A percentile compares a stretch with the other conserved stretches of the same genome.
Conservation (phyloP, 257 asterid genomes). For the Solanum chilense region DNA sequence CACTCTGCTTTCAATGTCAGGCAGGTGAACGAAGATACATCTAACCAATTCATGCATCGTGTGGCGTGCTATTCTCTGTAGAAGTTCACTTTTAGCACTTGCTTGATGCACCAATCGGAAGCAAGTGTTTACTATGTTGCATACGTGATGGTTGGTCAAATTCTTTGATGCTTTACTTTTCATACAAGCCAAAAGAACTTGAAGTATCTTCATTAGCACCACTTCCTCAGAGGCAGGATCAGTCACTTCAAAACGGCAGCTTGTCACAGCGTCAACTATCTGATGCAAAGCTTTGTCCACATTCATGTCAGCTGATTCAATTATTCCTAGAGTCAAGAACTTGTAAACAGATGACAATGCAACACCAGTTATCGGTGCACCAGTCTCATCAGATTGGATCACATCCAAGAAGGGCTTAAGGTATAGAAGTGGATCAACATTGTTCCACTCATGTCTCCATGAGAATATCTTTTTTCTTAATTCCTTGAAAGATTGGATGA, state of each 20-base stretch:
- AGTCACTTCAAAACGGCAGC: constrained; percentile 97
- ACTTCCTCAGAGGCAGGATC: constrained; percentile 99
- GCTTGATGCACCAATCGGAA: constrained; percentile 94
- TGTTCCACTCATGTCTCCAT: constrained; percentile 69
- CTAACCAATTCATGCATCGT: constrained; percentile 88
- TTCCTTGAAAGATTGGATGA: constrained; percentile 72
- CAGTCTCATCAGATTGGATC: constrained; percentile 91
- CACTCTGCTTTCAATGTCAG: constrained; percentile 26
- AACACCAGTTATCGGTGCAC: constrained; percentile 95
- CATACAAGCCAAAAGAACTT: constrained; percentile 96
- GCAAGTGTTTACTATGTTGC: constrained; percentile 82
- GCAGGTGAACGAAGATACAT: constrained; percentile 77
- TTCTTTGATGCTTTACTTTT: constrained; percentile 67
- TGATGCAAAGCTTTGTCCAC: constrained; percentile 69
- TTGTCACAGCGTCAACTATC: constrained; percentile 90
- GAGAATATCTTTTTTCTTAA: constrained; percentile 67
- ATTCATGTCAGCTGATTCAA: constrained; percentile 56
- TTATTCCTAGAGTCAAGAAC: constrained; percentile 65
- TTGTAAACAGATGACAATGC: constrained; percentile 89
- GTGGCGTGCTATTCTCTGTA: constrained; percentile 85
- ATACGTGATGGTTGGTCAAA: constrained; percentile 79
- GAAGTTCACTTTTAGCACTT: constrained; percentile 78
- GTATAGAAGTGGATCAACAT: constrained; percentile 65
- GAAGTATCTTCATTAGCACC: constrained; percentile 92
- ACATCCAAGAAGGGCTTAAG: constrained; percentile 88